Evolutionary conservation across 352 stramenopile genomes (phyloP).

Genomic region (Blastocystis sp.): DNA sequence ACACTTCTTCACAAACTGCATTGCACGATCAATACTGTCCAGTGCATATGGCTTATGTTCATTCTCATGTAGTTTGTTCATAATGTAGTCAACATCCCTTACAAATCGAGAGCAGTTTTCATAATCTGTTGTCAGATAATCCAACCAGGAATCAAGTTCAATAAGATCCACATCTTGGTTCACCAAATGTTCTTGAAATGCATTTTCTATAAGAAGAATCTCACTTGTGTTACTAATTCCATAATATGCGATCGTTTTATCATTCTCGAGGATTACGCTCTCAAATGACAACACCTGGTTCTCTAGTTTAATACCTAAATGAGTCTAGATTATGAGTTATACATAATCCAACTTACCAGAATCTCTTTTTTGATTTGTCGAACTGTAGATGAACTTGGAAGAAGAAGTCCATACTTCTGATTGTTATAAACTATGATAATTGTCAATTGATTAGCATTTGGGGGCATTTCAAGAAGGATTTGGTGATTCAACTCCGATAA

Average conservation of each 20-base stretch:
- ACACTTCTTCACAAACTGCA: background rate
- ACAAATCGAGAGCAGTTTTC: slow-evolving; percentile 11
- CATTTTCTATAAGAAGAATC: slow-evolving; percentile 37
- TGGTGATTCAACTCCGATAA: background rate
- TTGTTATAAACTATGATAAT: slow-evolving; percentile 30
- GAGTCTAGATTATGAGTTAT: background rate
- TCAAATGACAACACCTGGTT: slow-evolving; percentile 14
- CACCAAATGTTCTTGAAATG: slow-evolving; percentile 39
- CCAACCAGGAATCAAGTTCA: slow-evolving; percentile 45
- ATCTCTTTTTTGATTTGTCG: slow-evolving; percentile 43
- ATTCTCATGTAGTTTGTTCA: slow-evolving; percentile 50
- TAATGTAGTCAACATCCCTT: slow-evolving; percentile 22
- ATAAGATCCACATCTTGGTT: slow-evolving; percentile 24
- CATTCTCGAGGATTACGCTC: slow-evolving; percentile 33
- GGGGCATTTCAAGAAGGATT: background rate
- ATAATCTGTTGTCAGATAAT: slow-evolving; percentile 28
- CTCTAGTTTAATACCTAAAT: slow-evolving; percentile 38
- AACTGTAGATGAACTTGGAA: slow-evolving; percentile 20
- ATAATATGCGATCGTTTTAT: slow-evolving; percentile 51
- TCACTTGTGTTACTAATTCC: background rate
- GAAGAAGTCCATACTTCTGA: slow-evolving; percentile 25
- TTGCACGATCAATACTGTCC: slow-evolving; percentile 13
- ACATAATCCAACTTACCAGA: background rate
- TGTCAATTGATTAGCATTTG: background rate
- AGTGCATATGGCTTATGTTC: background rate